Evolutionary conservation across 208 protist species (phyloP).

Genomic region (Leishmania major): DNA sequence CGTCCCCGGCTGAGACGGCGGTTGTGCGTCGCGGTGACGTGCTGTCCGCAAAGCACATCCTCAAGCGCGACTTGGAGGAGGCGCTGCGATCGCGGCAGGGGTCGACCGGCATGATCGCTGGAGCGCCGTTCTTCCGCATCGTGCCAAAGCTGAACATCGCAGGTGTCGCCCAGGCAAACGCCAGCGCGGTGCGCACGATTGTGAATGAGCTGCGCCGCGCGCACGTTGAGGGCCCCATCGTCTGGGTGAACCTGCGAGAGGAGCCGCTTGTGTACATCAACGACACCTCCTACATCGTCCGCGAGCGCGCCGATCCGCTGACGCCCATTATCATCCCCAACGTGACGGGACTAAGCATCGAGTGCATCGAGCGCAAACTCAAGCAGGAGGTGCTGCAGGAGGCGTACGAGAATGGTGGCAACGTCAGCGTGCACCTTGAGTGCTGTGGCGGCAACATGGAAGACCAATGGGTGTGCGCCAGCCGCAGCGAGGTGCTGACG

Average conservation of each 20-base stretch:
- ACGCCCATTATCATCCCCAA: slow-evolving; percentile 85
- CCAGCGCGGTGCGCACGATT: slow-evolving; percentile 73
- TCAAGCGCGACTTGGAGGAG: slow-evolving; percentile 81
- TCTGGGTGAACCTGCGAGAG: slow-evolving; percentile 91
- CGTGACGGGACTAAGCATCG: slow-evolving; percentile 75
- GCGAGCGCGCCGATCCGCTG: slow-evolving; percentile 74
- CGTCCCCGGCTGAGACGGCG: slow-evolving; percentile 65
- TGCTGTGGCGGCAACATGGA: slow-evolving; percentile 67
- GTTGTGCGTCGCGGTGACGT: slow-evolving; percentile 74
- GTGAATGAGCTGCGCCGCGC: slow-evolving; percentile 79
- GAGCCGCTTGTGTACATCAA: slow-evolving; percentile 90
- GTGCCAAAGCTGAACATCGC: slow-evolving; percentile 87
- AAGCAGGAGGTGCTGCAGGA: slow-evolving; percentile 86
- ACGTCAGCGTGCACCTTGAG: slow-evolving; percentile 82
- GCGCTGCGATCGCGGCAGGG: slow-evolving; percentile 62
- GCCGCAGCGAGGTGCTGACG: slow-evolving; percentile 59
- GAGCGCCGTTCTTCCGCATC: slow-evolving; percentile 86
- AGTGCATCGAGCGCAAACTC: slow-evolving; percentile 80
- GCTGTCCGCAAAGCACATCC: slow-evolving; percentile 76
- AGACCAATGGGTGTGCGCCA: slow-evolving; percentile 88
- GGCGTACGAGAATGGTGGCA: slow-evolving; percentile 81
- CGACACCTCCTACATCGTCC: slow-evolving; percentile 84
- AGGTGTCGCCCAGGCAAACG: slow-evolving; percentile 80
- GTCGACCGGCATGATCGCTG: slow-evolving; percentile 77
- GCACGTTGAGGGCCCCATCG: slow-evolving; percentile 61